A percentile compares a stretch with the other conserved stretches of the same genome.
Evolutionary conservation across 129 eudicot species (phyloP).

Genomic region (Arctium lappa): DNA sequence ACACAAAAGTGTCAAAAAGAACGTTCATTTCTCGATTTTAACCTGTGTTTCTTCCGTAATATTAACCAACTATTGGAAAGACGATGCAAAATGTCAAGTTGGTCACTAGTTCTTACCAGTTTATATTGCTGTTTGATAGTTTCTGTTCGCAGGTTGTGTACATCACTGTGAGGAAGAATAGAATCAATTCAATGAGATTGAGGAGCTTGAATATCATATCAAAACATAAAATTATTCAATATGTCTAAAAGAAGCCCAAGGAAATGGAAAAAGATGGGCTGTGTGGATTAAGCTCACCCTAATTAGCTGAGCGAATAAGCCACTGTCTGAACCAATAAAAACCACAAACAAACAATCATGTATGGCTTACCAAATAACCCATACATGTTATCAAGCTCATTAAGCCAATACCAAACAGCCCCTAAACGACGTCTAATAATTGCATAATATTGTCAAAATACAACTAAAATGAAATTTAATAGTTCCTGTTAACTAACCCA

Average conservation of each 20-base stretch:
- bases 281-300: background rate
- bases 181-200: background rate
- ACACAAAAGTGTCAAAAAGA: background rate
- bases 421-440: background rate
- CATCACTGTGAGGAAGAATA: slow-evolving; percentile 54
- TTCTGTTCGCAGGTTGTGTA: slow-evolving; percentile 75
- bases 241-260: background rate
- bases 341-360: background rate
- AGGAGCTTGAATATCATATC: too few relatives aligned
- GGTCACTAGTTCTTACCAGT: slow-evolving; percentile 42
- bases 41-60: background rate
- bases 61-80: background rate
- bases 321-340: too few relatives aligned
- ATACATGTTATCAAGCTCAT: background rate
- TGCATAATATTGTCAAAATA: background rate
- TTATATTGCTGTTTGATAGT: slow-evolving; percentile 77
- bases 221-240: background rate
- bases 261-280: background rate
- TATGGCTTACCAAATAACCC: background rate
- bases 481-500: background rate
- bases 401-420: background rate
- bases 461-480: background rate
- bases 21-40: background rate
- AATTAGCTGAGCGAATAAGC: background rate
- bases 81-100: background rate